These are phyloP conservation scores for Cymbopogon citratus DNA, from an alignment of 176 grass and related monocot genomes.

Conservation along the genomic window DNA sequence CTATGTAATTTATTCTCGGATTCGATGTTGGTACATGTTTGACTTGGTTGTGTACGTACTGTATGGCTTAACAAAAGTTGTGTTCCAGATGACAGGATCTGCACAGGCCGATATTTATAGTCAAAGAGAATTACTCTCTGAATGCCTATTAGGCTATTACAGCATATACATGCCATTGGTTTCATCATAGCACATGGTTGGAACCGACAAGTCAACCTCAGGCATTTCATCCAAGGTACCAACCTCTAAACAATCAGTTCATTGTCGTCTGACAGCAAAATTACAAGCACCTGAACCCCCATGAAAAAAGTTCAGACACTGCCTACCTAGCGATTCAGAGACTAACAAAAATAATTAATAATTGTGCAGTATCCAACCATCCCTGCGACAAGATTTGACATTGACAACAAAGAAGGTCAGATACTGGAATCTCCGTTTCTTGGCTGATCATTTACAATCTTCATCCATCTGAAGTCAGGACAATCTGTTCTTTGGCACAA, in stretches of 20 bases:
- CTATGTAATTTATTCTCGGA: constrained; percentile 5
- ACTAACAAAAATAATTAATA: not conserved
- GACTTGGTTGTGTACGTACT: constrained; percentile 17
- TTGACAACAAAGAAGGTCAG: not conserved
- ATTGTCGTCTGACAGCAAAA: constrained; percentile 30
- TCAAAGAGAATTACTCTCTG: not conserved
- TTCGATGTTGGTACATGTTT: constrained; percentile 6
- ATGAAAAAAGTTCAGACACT: not conserved
- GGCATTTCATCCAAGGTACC: constrained; percentile 2
- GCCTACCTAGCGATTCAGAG: constrained; percentile 19
- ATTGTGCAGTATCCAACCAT: constrained; percentile 15
- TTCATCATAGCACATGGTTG: not conserved
- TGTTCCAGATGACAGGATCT: constrained; percentile 1
- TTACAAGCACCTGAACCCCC: constrained; percentile 3
- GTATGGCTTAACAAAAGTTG: constrained; percentile 1
- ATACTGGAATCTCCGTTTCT: not conserved
- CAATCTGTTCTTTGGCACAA: constrained; percentile 31
- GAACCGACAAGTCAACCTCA: constrained; percentile 24
- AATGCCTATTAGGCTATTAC: not conserved
- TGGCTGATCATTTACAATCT: constrained; percentile 34
- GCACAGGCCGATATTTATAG: not conserved
- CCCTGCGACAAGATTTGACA: constrained; percentile 9
- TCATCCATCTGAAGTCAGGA: constrained; percentile 37
- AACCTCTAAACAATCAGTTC: constrained; percentile 7
- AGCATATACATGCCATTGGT: not conserved